A percentile compares a stretch with the other conserved stretches of the same genome.
These are phyloP conservation scores for Phytopythium helicoides DNA, from an alignment of 352 stramenopile genomes.

Conservation along the genomic window DNA sequence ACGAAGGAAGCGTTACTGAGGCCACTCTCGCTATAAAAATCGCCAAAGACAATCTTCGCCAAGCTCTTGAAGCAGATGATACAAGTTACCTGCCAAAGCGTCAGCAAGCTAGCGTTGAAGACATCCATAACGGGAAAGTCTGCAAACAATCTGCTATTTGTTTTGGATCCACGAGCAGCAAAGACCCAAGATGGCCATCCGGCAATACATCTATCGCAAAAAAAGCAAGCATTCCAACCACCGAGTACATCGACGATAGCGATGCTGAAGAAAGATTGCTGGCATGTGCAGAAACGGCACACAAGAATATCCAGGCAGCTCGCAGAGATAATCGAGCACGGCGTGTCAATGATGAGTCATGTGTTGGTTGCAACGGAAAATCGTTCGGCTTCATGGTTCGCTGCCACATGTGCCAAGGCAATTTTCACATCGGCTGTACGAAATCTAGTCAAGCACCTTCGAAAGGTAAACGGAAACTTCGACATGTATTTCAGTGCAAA, in stretches of 20 bases:
- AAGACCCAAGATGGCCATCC: no score
- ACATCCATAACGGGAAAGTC: no score
- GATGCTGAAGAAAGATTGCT: background rate
- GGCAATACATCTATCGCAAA: background rate
- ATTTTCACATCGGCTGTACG: slow-evolving; percentile 42
- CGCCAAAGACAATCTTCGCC: background rate
- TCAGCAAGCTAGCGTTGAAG: no score
- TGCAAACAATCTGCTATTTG: no score
- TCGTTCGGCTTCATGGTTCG: slow-evolving; percentile 57
- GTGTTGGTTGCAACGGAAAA: slow-evolving; percentile 24
- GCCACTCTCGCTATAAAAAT: background rate
- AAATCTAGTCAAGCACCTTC: slow-evolving; percentile 10
- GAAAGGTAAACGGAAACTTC: slow-evolving; percentile 21
- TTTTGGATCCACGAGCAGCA: no score
- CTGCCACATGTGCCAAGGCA: slow-evolving; percentile 50
- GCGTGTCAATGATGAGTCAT: background rate
- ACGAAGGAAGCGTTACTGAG: background rate
- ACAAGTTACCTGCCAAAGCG: no score
- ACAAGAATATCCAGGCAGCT: background rate
- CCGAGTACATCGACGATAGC: slow-evolving; percentile 11
- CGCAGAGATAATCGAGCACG: background rate
- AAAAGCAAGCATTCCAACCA: background rate
- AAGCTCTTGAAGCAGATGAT: background rate
- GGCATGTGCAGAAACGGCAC: background rate
- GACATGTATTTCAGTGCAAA: slow-evolving; percentile 27